phyloP scores from a whole-genome alignment of 768 basidiomycete genomes.

The Favolaschia claudopus region DNA sequence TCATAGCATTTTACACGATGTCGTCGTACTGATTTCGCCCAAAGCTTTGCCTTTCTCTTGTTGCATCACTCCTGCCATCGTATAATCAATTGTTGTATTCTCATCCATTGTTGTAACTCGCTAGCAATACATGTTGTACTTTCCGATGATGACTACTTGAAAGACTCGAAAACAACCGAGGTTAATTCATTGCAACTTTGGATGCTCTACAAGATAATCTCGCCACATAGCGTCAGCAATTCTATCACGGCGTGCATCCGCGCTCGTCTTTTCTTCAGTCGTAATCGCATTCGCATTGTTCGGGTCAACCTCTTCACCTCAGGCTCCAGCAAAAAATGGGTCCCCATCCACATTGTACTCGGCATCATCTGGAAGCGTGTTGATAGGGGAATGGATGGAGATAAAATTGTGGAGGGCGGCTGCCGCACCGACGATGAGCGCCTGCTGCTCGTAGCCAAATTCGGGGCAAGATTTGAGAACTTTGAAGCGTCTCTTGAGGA shows the following conservation, averaged over 20 bases:
- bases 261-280: not conserved
- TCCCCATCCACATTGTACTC: slow-evolving; percentile 4
- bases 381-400: slow-evolving; percentile 19
- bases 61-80: too few species aligned
- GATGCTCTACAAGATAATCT: not conserved
- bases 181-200: not conserved
- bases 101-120: too few species aligned
- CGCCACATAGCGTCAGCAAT: slow-evolving; percentile 2
- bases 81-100: too few species aligned
- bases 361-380: not conserved
- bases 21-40: too few species aligned
- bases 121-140: too few species aligned
- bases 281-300: slow-evolving; percentile 3
- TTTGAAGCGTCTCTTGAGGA: slow-evolving; percentile 7
- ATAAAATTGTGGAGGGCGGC: slow-evolving; percentile 33
- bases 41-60: too few species aligned
- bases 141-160: too few species aligned
- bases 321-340: slow-evolving; percentile 1
- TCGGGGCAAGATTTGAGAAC: slow-evolving; percentile 20
- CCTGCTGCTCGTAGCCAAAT: slow-evolving; percentile 24
- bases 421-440: slow-evolving; percentile 25
- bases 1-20: too few species aligned
- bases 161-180: too few species aligned
- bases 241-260: not conserved
- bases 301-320: not conserved